These are phyloP conservation scores for Microdochium nivale DNA, from an alignment of 2,329 filamentous ascomycete species.

Conservation along the genomic window DNA sequence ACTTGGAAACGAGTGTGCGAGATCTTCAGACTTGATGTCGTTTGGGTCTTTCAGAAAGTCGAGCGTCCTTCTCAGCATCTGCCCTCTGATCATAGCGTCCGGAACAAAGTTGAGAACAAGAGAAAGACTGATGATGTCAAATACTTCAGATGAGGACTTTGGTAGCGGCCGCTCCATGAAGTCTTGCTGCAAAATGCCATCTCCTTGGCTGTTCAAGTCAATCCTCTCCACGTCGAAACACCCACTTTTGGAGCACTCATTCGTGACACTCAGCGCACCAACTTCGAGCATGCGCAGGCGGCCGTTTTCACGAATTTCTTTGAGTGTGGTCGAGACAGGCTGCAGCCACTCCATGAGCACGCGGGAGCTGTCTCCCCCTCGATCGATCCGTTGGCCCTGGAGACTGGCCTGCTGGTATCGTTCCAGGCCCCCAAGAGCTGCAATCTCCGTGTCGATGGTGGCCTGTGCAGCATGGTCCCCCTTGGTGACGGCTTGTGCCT, in stretches of 20 bases:
- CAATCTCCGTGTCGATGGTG: conserved; percentile 42
- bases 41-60: conserved; percentile 50
- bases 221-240: conserved; percentile 72
- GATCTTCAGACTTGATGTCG: conserved; percentile 8
- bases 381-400: conserved; percentile 56
- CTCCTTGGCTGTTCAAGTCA: conserved; percentile 79
- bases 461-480: conserved; percentile 41
- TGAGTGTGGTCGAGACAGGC: conserved; percentile 17
- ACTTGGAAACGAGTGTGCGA: conserved; percentile 45
- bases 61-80: conserved; percentile 74
- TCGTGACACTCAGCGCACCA: conserved; percentile 74
- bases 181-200: conserved; percentile 78
- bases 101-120: conserved; percentile 93
- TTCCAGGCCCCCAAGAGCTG: conserved; percentile 50
- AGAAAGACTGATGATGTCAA: conserved; percentile 87
- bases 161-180: conserved; percentile 87
- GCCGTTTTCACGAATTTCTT: conserved; percentile 6
- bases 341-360: conserved; percentile 56
- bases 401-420: conserved; percentile 60
- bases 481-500: conserved; percentile 43
- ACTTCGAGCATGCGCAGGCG: conserved; percentile 71
- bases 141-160: conserved; percentile 47
- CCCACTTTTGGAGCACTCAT: conserved; percentile 69
- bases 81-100: conserved; percentile 62
- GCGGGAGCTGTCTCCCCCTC: conserved; percentile 59